Percentiles rank a stretch among this genome's conserved stretches.
phyloP scores from a whole-genome alignment of 2,329 filamentous ascomycete genomes.

The Diaporthe amygdali region DNA sequence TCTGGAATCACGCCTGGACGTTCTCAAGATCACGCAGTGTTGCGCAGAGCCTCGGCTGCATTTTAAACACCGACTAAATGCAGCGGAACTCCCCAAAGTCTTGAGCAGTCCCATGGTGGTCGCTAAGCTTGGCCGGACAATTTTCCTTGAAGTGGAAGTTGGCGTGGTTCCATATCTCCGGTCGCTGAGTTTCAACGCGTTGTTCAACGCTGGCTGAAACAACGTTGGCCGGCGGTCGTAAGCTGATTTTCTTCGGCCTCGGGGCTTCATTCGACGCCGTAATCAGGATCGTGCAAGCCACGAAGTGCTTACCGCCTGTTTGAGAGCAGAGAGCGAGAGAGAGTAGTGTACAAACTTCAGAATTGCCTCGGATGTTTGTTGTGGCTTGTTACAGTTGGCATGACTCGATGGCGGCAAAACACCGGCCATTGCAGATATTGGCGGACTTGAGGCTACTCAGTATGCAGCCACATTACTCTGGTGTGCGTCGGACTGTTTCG shows the following conservation, averaged over 20 bases:
- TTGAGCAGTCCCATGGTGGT: background rate
- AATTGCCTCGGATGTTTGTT: background rate
- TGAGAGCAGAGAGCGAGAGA: background rate
- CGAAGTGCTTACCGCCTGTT: background rate
- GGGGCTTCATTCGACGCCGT: background rate
- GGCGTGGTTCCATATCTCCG: background rate
- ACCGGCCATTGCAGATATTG: background rate
- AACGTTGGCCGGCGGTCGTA: background rate
- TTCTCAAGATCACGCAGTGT: background rate
- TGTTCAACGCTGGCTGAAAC: conserved; percentile 11
- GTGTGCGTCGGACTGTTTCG: conserved; percentile 3
- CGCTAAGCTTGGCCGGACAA: background rate
- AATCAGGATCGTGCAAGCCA: background rate
- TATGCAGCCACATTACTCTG: conserved; percentile 3
- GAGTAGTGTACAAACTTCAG: background rate
- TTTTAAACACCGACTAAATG: too few species aligned
- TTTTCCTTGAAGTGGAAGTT: background rate
- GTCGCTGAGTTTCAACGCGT: background rate
- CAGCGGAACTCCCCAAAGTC: background rate
- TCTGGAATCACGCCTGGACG: background rate
- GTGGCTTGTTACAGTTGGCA: background rate
- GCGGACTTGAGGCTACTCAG: background rate
- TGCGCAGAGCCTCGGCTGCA: background rate
- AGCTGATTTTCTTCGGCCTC: conserved; percentile 1
- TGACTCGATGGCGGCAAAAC: background rate